Percentiles rank a stretch among this genome's conserved stretches.
Evolutionary conservation across 371 early-diverging fungal species (phyloP).

Genomic region (Mucor circinelloides): DNA sequence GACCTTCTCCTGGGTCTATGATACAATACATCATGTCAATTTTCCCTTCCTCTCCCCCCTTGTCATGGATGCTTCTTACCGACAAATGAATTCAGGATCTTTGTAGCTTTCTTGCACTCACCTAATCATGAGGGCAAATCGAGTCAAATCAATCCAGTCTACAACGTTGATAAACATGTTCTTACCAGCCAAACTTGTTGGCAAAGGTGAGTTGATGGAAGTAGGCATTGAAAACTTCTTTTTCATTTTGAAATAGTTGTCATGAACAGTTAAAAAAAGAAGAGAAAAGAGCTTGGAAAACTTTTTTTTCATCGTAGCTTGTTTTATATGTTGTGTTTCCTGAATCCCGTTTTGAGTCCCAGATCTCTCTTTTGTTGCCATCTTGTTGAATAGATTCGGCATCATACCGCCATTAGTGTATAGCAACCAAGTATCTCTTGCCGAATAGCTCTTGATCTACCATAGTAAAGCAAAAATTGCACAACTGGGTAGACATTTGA

Average conservation of each 20-base stretch:
- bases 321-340: background rate
- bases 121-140: conserved; percentile 30
- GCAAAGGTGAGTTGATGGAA: conserved; percentile 58
- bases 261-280: background rate
- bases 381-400: background rate
- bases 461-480: too few species aligned
- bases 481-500: too few species aligned
- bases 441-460: background rate
- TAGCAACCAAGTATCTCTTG: background rate
- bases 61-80: conserved; percentile 33
- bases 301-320: background rate
- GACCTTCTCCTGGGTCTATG: conserved; percentile 61
- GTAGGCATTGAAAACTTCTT: conserved; percentile 8
- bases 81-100: conserved; percentile 75
- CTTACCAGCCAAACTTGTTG: conserved; percentile 54
- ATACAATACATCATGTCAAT: background rate
- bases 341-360: background rate
- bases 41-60: background rate
- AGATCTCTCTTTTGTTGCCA: background rate
- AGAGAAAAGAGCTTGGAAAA: background rate
- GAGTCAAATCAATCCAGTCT: background rate
- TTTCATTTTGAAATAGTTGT: conserved; percentile 1
- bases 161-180: background rate
- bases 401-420: background rate
- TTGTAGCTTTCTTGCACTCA: conserved; percentile 77